A percentile compares a stretch with the other conserved stretches of the same genome.
Evolutionary conservation across 2,329 filamentous ascomycete genomes (phyloP).

Genomic region (Diaporthe australafricana): DNA sequence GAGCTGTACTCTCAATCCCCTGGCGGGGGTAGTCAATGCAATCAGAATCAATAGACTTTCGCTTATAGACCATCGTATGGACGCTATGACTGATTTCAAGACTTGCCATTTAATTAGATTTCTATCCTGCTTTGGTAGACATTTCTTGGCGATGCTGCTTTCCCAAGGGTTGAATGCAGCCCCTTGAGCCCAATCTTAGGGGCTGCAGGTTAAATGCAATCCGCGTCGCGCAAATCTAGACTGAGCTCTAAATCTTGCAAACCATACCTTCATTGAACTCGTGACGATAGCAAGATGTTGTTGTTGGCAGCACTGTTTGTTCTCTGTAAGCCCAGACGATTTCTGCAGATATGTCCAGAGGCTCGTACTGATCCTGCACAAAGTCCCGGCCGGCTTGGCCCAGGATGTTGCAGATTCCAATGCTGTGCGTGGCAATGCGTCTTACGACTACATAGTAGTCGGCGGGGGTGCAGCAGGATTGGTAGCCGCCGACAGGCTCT

Average conservation of each 20-base stretch:
- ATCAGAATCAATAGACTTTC: background rate
- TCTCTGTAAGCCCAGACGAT: background rate
- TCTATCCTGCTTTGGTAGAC: background rate
- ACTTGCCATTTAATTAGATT: too few species aligned
- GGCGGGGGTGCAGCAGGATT: constrained; percentile 73
- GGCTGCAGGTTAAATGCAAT: background rate
- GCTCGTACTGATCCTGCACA: background rate
- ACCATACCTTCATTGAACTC: too few species aligned
- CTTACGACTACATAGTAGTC: constrained; percentile 70
- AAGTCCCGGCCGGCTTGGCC: background rate
- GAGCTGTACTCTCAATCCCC: background rate
- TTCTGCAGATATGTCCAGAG: too few species aligned
- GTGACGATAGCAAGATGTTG: background rate
- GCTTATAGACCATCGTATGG: background rate
- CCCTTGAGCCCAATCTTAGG: background rate
- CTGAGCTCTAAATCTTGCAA: too few species aligned
- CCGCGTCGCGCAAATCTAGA: background rate
- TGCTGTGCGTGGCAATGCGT: constrained; percentile 49
- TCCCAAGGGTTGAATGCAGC: too few species aligned
- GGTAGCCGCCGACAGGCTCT: constrained; percentile 70
- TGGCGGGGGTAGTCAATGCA: background rate
- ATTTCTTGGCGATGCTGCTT: background rate
- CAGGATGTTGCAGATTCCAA: constrained; percentile 15
- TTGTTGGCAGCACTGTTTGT: background rate
- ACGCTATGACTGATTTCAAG: background rate